Conservation (phyloP, 495 filamentous ascomycete species). For the Usnea hakonensis region DNA sequence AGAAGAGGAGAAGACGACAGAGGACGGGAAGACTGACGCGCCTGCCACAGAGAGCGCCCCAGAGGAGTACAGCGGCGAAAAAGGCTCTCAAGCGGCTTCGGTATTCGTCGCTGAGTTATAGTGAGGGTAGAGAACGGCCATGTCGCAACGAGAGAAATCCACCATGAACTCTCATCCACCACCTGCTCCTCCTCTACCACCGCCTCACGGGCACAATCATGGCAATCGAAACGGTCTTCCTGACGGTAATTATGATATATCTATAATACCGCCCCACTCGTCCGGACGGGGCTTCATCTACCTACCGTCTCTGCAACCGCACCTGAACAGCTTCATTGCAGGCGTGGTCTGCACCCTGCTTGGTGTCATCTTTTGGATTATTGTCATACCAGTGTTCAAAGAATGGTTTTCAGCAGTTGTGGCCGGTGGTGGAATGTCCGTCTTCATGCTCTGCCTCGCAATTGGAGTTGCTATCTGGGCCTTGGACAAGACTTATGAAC, state of each 20-base stretch:
- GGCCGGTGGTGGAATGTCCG: conserved; percentile 53
- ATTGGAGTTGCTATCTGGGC: conserved; percentile 74
- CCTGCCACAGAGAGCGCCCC: too few species aligned
- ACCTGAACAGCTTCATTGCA: conserved; percentile 84
- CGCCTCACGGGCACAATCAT: conserved; percentile 62
- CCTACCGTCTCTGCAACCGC: conserved; percentile 75
- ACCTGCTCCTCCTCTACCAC: conserved; percentile 55
- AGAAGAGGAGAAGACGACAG: too few species aligned
- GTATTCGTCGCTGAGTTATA: too few species aligned
- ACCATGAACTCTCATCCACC: conserved; percentile 43
- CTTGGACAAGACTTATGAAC: conserved; percentile 57
- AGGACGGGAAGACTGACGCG: too few species aligned
- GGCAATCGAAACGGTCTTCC: conserved; percentile 58
- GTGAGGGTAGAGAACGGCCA: too few species aligned
- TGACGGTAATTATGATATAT: conserved; percentile 87
- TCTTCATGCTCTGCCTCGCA: conserved; percentile 51
- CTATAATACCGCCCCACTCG: conserved; percentile 91
- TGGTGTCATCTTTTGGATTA: conserved; percentile 55
- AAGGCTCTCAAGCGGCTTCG: too few species aligned
- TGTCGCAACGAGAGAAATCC: background rate
- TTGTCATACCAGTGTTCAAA: conserved; percentile 59
- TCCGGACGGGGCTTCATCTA: conserved; percentile 88
- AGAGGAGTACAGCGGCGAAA: too few species aligned
- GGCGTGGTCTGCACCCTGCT: conserved; percentile 69
- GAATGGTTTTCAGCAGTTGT: conserved; percentile 60